Evolutionary conservation across 768 basidiomycete genomes (phyloP).

Genomic region (Russula lepida): DNA sequence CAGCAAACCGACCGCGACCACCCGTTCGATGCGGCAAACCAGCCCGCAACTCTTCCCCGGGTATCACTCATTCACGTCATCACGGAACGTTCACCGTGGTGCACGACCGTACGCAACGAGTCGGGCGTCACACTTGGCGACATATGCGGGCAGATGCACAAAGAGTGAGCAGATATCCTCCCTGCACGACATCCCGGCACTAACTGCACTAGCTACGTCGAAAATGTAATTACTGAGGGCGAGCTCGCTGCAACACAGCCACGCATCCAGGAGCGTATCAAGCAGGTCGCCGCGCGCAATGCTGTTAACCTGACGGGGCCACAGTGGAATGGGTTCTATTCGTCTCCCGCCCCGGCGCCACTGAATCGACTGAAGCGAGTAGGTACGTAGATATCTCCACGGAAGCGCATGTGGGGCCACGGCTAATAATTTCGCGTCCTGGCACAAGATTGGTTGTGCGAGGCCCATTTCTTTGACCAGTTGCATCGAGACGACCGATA

Average conservation of each 20-base stretch:
- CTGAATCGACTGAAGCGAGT: conserved; percentile 51
- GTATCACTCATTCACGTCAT: conserved; percentile 32
- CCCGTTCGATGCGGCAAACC: conserved; percentile 35
- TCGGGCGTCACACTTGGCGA: conserved; percentile 69
- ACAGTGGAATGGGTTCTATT: conserved; percentile 38
- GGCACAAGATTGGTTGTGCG: conserved; percentile 67
- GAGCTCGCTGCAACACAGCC: conserved; percentile 55
- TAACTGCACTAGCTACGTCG: conserved; percentile 47
- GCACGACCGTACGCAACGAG: conserved; percentile 63
- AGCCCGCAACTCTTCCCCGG: conserved; percentile 34
- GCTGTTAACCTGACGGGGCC: conserved; percentile 24
- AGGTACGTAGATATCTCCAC: conserved; percentile 36
- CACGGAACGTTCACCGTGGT: conserved; percentile 61
- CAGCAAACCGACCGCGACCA: conserved; percentile 53
- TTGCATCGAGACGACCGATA: conserved; percentile 55
- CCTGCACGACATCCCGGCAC: conserved; percentile 5
- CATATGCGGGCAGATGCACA: conserved; percentile 62
- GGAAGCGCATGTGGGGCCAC: neutral
- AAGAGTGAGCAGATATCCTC: conserved; percentile 49
- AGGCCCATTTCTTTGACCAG: conserved; percentile 61
- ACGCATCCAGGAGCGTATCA: conserved; percentile 65
- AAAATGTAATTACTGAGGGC: conserved; percentile 54
- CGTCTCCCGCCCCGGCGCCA: conserved; percentile 35
- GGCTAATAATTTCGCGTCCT: neutral
- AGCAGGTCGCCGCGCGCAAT: conserved; percentile 45